These are phyloP conservation scores for Paracamarosporium sp. DNA, from an alignment of 2,329 filamentous ascomycete species.

Conservation along the genomic window DNA sequence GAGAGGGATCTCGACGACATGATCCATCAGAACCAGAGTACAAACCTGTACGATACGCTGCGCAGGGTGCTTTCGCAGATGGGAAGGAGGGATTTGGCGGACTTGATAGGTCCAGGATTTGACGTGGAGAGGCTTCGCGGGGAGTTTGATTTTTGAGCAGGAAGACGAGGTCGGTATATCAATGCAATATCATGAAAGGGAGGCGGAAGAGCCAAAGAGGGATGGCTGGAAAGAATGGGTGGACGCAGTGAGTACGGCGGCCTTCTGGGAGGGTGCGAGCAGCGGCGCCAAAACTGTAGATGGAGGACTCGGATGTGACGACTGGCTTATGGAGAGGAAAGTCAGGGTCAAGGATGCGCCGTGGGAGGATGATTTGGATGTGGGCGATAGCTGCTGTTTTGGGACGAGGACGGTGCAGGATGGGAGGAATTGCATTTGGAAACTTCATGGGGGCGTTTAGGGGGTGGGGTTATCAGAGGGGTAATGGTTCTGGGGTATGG, in stretches of 20 bases:
- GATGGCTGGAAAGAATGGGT: not conserved
- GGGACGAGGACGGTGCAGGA: conserved; percentile 32
- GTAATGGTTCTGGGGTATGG: too few relatives aligned
- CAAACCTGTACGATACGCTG: conserved; percentile 94
- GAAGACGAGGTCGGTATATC: too few relatives aligned
- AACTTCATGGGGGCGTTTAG: conserved; percentile 37
- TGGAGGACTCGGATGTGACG: conserved; percentile 11
- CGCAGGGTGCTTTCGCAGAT: conserved; percentile 96
- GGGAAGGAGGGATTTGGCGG: conserved; percentile 85
- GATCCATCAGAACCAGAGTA: conserved; percentile 94
- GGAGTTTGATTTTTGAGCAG: conserved; percentile 81
- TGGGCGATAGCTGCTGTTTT: conserved; percentile 39
- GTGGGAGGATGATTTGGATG: conserved; percentile 7
- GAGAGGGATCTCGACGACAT: conserved; percentile 84
- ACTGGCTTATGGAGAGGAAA: conserved; percentile 25
- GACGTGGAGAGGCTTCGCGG: conserved; percentile 87
- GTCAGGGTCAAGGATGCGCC: conserved; percentile 13
- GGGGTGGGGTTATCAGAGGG: not conserved
- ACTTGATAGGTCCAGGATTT: conserved; percentile 87
- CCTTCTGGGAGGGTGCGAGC: not conserved
- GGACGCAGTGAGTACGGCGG: not conserved
- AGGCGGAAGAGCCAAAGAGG: not conserved
- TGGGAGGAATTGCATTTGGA: conserved; percentile 33
- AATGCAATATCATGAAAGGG: too few relatives aligned
- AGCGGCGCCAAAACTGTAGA: not conserved